Percentiles rank a stretch among this genome's conserved stretches.
Conservation (phyloP, 208 protist genomes). For the Leptomonas seymouri region DNA sequence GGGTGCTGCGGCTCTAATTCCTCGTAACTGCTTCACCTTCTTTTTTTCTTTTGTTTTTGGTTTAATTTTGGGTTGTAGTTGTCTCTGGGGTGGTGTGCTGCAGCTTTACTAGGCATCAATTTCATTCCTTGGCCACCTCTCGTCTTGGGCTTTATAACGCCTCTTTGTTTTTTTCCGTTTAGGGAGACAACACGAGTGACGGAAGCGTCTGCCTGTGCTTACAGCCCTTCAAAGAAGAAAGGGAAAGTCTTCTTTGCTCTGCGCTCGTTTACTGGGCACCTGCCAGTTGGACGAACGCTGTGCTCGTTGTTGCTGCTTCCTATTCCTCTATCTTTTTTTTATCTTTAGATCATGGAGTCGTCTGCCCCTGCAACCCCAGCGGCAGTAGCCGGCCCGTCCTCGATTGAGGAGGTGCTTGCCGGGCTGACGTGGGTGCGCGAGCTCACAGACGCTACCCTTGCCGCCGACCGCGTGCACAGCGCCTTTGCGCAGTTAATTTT, state of each 20-base stretch:
- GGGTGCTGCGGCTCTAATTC: too few species aligned
- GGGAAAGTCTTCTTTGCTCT: background rate
- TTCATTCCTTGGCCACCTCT: too few species aligned
- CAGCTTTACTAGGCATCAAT: too few species aligned
- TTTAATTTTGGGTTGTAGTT: background rate
- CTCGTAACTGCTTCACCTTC: background rate
- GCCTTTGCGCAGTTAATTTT: slow-evolving; percentile 81
- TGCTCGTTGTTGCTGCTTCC: too few species aligned
- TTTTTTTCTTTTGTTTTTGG: background rate
- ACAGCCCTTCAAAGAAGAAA: background rate
- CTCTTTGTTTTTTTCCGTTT: too few species aligned
- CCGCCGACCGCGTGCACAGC: slow-evolving; percentile 63
- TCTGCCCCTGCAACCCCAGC: slow-evolving; percentile 2
- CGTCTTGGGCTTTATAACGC: too few species aligned
- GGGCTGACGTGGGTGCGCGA: slow-evolving; percentile 60
- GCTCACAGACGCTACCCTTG: slow-evolving; percentile 69
- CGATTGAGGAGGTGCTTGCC: slow-evolving; percentile 66
- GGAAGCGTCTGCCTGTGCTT: too few species aligned
- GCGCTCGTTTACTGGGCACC: too few species aligned
- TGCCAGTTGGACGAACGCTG: too few species aligned
- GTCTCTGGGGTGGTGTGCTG: background rate
- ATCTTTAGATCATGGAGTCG: slow-evolving; percentile 20
- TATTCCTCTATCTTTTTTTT: background rate
- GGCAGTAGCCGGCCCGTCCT: slow-evolving; percentile 4
- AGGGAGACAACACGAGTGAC: too few species aligned